phyloP scores from a whole-genome alignment of 1,284 basidiomycete genomes.

The Fomitopsis schrenkii region DNA sequence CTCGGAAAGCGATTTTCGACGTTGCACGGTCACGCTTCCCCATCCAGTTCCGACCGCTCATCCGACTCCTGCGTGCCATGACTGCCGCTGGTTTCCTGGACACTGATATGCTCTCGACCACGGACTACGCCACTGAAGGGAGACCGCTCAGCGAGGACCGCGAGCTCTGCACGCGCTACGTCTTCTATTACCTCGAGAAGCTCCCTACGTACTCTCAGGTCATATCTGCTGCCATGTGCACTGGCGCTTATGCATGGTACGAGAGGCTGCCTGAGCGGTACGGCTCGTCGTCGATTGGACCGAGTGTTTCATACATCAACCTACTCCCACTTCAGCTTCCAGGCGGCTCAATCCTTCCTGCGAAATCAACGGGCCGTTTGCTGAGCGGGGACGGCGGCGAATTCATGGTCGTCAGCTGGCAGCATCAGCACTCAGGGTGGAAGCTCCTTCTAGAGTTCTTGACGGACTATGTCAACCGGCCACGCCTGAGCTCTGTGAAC shows the following conservation, averaged over 20 bases:
- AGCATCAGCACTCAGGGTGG: conserved; percentile 80
- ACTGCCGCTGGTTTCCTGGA: conserved; percentile 68
- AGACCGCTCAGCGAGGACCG: conserved; percentile 35
- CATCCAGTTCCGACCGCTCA: conserved; percentile 66
- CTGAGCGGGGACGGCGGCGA: conserved; percentile 72
- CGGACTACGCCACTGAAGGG: conserved; percentile 39
- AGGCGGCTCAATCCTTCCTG: conserved; percentile 66
- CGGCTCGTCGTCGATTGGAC: conserved; percentile 43
- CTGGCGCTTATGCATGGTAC: conserved; percentile 65
- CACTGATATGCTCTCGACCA: conserved; percentile 56
- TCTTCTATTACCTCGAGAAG: conserved; percentile 69
- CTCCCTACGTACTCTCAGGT: conserved; percentile 77
- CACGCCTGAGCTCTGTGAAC: conserved; percentile 33
- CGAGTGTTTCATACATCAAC: conserved; percentile 62
- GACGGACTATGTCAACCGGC: conserved; percentile 64
- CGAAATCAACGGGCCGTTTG: conserved; percentile 65
- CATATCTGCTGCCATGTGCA: conserved; percentile 55
- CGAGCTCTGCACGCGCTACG: conserved; percentile 55
- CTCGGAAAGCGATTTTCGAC: conserved; percentile 75
- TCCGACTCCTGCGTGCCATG: conserved; percentile 74
- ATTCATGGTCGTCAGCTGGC: conserved; percentile 75
- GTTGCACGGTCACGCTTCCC: conserved; percentile 80
- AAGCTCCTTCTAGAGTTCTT: conserved; percentile 75
- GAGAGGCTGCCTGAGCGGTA: conserved; percentile 62
- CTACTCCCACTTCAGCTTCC: conserved; percentile 67